Evolutionary conservation across 768 basidiomycete genomes (phyloP).

Genomic region (Lenzites betulinus): DNA sequence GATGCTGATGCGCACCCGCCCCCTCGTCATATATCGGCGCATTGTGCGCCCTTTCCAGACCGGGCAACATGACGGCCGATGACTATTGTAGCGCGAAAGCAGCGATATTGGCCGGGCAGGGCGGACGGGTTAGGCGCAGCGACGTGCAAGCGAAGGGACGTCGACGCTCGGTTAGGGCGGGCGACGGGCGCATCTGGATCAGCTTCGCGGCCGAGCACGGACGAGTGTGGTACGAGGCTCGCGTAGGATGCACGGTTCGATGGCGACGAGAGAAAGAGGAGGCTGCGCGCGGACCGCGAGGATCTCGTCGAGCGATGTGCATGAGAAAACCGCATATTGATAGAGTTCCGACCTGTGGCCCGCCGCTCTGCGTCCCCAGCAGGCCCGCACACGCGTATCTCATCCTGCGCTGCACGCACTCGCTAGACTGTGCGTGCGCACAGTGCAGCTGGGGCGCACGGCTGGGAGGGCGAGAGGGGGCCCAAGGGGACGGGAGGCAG

Average conservation of each 20-base stretch:
- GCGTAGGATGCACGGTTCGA: background rate
- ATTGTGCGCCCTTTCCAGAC: constrained; percentile 15
- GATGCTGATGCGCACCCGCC: background rate
- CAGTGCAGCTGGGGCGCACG: background rate
- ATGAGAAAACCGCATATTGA: background rate
- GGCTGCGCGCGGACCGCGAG: background rate
- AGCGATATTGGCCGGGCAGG: background rate
- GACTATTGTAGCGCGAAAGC: constrained; percentile 12
- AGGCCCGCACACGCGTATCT: constrained; percentile 18
- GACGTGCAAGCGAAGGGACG: constrained; percentile 1
- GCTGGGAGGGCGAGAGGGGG: background rate
- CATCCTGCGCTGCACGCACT: constrained; percentile 1
- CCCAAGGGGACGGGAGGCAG: background rate
- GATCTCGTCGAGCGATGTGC: background rate
- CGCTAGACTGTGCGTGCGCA: background rate
- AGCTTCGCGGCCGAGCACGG: background rate
- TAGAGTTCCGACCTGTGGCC: constrained; percentile 17
- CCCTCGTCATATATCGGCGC: background rate
- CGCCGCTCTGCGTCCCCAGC: background rate
- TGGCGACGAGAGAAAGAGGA: background rate
- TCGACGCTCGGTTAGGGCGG: background rate
- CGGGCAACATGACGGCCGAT: background rate
- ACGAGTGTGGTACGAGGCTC: background rate
- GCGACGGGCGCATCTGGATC: background rate
- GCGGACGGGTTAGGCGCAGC: background rate